These are phyloP conservation scores for Boehmeria nivea DNA, from an alignment of 306 rosid species.

Conservation along the genomic window DNA sequence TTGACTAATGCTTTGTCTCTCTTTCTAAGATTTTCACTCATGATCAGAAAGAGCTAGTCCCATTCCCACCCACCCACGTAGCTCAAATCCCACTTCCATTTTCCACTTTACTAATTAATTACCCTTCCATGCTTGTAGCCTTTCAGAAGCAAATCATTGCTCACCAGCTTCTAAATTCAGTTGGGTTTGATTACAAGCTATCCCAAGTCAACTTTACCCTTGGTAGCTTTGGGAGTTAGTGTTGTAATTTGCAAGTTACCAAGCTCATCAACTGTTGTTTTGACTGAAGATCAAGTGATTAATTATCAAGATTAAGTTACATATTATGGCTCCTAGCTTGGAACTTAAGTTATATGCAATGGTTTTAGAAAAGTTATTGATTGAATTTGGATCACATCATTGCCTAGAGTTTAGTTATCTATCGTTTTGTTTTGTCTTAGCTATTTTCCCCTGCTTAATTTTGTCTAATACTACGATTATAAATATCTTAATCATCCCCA, in stretches of 20 bases:
- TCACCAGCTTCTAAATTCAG: background rate
- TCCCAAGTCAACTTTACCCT: slow-evolving; percentile 1
- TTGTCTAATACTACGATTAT: no score
- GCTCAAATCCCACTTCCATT: background rate
- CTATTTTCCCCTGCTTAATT: no score
- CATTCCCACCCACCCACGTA: no score
- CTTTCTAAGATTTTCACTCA: no score
- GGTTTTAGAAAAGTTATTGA: background rate
- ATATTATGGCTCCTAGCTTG: background rate
- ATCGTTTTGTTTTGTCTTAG: background rate
- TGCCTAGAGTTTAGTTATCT: background rate
- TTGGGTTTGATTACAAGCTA: background rate
- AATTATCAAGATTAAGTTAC: background rate
- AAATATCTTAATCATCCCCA: no score
- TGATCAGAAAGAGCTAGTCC: no score
- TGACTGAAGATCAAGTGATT: background rate
- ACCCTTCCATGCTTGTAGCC: background rate
- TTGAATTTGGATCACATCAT: background rate
- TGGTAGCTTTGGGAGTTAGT: background rate
- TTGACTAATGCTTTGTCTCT: no score
- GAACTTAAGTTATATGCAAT: background rate
- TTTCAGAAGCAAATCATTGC: slow-evolving; percentile 1
- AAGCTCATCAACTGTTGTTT: background rate
- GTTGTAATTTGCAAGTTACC: background rate
- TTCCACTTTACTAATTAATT: background rate